A percentile compares a stretch with the other conserved stretches of the same genome.
These are phyloP conservation scores for Boletellus sp. DNA, from an alignment of 1,284 basidiomycete genomes.

Conservation along the genomic window DNA sequence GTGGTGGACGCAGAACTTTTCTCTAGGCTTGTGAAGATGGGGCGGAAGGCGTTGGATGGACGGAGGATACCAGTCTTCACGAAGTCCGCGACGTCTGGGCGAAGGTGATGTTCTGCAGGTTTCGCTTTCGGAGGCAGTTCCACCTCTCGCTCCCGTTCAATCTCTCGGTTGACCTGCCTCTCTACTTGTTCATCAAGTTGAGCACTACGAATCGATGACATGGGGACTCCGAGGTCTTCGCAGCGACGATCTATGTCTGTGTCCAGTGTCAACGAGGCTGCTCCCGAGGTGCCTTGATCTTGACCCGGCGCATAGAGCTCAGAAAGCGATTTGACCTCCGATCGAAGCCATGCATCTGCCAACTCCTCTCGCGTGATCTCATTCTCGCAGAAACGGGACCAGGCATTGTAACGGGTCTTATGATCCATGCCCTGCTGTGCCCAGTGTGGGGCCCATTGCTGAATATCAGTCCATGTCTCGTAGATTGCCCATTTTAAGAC, in stretches of 20 bases:
- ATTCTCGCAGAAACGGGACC: slow-evolving; percentile 18
- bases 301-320: slow-evolving; percentile 30
- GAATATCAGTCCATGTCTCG: slow-evolving; percentile 41
- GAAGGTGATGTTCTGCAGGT: neutral
- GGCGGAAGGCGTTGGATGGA: neutral
- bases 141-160: slow-evolving; percentile 33
- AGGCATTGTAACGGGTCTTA: slow-evolving; percentile 29
- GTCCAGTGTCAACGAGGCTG: slow-evolving; percentile 16
- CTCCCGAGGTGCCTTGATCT: neutral
- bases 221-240: slow-evolving; percentile 23
- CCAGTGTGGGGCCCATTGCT: slow-evolving; percentile 39
- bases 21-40: no score
- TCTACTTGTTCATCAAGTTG: slow-evolving; percentile 43
- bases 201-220: slow-evolving; percentile 10
- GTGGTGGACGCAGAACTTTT: no score
- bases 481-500: slow-evolving; percentile 42
- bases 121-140: neutral
- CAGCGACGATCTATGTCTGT: slow-evolving; percentile 23
- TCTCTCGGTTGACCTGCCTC: slow-evolving; percentile 40
- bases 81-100: slow-evolving; percentile 17
- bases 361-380: slow-evolving; percentile 13
- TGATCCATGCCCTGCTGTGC: slow-evolving; percentile 43
- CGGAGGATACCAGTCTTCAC: slow-evolving; percentile 14
- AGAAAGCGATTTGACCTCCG: slow-evolving; percentile 36
- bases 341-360: slow-evolving; percentile 31